These are phyloP conservation scores for Teratosphaeria viscida DNA, from an alignment of 2,329 filamentous ascomycete genomes.

Conservation along the genomic window DNA sequence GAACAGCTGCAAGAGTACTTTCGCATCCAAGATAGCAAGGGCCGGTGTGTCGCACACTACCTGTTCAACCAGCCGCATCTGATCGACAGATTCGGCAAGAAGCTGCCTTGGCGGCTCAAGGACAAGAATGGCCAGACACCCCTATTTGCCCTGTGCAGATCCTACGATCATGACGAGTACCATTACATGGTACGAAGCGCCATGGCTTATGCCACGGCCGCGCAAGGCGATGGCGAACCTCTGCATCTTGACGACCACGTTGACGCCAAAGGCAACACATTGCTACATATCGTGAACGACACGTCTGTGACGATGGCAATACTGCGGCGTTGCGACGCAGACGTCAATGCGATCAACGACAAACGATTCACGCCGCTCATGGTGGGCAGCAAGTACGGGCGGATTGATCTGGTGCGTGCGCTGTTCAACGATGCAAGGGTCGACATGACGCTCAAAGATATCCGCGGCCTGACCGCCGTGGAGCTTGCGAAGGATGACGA, in stretches of 20 bases:
- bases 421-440: conserved; percentile 82
- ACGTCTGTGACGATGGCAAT: conserved; percentile 64
- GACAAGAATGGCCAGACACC: conserved; percentile 98
- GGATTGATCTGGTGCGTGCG: conserved; percentile 82
- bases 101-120: conserved; percentile 79
- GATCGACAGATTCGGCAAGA: conserved; percentile 62
- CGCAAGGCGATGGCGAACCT: conserved; percentile 68
- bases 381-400: conserved; percentile 96
- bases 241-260: conserved; percentile 88
- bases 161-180: conserved; percentile 87
- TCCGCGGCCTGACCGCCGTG: conserved; percentile 82
- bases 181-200: conserved; percentile 76
- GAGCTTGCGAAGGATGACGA: conserved; percentile 98
- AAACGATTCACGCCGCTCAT: conserved; percentile 91
- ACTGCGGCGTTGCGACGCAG: conserved; percentile 77
- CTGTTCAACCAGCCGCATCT: conserved; percentile 81
- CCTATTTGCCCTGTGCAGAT: conserved; percentile 85
- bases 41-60: conserved; percentile 88
- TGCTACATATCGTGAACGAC: conserved; percentile 93
- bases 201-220: conserved; percentile 59
- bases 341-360: conserved; percentile 91
- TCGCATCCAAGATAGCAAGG: conserved; percentile 66
- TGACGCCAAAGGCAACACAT: conserved; percentile 83
- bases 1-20: conserved; percentile 58
- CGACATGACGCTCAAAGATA: conserved; percentile 72